A percentile compares a stretch with the other conserved stretches of the same genome.
Conservation (phyloP, 306 rosid genomes). For the Pyrus bretschneideri region DNA sequence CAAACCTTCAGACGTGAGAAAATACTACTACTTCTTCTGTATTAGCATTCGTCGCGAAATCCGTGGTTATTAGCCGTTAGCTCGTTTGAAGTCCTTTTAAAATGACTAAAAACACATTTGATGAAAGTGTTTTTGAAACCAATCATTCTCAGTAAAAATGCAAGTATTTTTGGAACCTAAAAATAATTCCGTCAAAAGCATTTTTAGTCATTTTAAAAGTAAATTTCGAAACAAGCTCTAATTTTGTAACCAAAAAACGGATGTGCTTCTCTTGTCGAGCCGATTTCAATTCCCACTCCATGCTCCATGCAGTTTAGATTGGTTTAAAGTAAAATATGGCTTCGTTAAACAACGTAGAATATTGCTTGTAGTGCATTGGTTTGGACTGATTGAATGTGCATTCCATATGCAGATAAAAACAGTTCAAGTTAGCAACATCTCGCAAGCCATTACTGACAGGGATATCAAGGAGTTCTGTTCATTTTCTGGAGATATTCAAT, state of each 20-base stretch:
- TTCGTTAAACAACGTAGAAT: too few relatives aligned
- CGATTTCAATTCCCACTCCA: neutral
- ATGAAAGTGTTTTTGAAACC: too few relatives aligned
- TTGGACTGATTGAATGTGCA: neutral
- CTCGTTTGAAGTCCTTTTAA: too few relatives aligned
- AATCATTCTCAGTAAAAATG: too few relatives aligned
- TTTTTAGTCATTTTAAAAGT: too few relatives aligned
- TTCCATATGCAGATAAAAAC: slow-evolving; percentile 50
- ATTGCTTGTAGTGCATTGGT: too few relatives aligned
- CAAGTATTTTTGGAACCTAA: too few relatives aligned
- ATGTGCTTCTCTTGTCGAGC: neutral
- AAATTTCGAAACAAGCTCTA: too few relatives aligned
- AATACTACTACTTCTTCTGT: neutral
- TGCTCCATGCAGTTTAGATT: neutral
- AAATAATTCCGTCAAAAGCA: too few relatives aligned
- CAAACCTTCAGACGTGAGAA: slow-evolving; percentile 57
- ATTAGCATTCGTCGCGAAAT: neutral
- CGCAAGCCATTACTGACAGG: slow-evolving; percentile 37
- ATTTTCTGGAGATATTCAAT: slow-evolving; percentile 68
- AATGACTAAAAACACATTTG: too few relatives aligned
- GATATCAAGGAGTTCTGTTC: slow-evolving; percentile 82
- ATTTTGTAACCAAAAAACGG: neutral
- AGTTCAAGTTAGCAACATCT: slow-evolving; percentile 68
- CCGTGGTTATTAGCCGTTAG: neutral
- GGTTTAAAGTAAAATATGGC: too few relatives aligned